Evolutionary conservation across 2,329 filamentous ascomycete species (phyloP), one percentile per base, ranked within the genome.

Genomic region (Diplodia intermedia): DNA sequence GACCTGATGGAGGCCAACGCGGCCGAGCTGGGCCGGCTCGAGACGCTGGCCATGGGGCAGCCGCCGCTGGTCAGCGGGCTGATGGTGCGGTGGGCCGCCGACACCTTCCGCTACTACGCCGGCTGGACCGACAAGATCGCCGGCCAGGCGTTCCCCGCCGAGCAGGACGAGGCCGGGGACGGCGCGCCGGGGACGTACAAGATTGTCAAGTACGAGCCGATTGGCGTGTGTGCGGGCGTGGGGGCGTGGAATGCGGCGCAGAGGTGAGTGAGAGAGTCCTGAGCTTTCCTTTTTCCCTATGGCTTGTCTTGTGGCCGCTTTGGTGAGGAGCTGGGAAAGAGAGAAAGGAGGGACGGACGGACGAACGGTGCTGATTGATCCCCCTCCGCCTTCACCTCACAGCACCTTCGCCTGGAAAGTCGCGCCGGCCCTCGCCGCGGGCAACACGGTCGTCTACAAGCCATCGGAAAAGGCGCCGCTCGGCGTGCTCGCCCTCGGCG

Each of bases 51-150:
- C 14, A 73, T 74, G 71, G 73, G 73, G 3, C 69, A 71, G 63
- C 73, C 73, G 8, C 49, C 65, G 26, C 49, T 43, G 3, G 66
- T 72, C 8, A 61, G 53, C 43, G 54, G 55, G 5, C 65, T 65
- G 15, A 54, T 65, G 9, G 36, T 54, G 20, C 26, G 12, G 33
- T 55, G 52, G 49, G 26, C 20, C 26, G 62, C 31, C 62, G 62
- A 65, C 49, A 33, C 52, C 2, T 65, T 20, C 20, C 31, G 62
- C 12, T 63, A 66, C 53, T 66, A 66, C 43, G 75, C 75, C 23
- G 75, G 75, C 8, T 77, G 74, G 69, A 75, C 75, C 54, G 75
- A 77, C 67, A 77, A 77, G 69, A 74, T 76, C 26, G 74, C 73
- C 12, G 76, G 76, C 54, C 74, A 77, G 66, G 75, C 74, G 2